Conservation (phyloP, 768 basidiomycete species). For the Boletus fagicola region DNA sequence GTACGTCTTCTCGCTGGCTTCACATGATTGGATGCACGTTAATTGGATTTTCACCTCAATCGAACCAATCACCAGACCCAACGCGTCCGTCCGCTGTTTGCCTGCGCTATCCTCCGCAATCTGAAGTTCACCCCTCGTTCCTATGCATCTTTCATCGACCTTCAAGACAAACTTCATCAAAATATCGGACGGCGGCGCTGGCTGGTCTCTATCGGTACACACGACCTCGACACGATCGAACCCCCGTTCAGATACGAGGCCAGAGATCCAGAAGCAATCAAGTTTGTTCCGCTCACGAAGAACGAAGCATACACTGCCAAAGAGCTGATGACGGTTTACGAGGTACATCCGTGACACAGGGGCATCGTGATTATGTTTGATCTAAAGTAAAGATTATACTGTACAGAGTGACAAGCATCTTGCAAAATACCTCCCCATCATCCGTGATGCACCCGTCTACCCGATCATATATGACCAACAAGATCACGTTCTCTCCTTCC, state of each 20-base stretch:
- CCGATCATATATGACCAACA: slow-evolving; percentile 94
- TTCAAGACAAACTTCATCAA: slow-evolving; percentile 99
- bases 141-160: slow-evolving; percentile 95
- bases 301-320: slow-evolving; percentile 76
- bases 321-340: slow-evolving; percentile 91
- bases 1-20: slow-evolving; percentile 40
- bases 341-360: slow-evolving; percentile 51
- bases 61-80: slow-evolving; percentile 53
- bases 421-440: slow-evolving; percentile 84
- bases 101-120: slow-evolving; percentile 87
- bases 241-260: slow-evolving; percentile 89
- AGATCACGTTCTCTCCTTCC: slow-evolving; percentile 91
- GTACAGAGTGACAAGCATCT: slow-evolving; percentile 88
- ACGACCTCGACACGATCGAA: slow-evolving; percentile 88
- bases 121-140: slow-evolving; percentile 83
- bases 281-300: slow-evolving; percentile 86
- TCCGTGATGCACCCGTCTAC: slow-evolving; percentile 93
- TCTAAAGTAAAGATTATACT: background rate
- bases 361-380: background rate
- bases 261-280: slow-evolving; percentile 80
- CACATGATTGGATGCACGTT: background rate
- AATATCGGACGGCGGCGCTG: slow-evolving; percentile 89
- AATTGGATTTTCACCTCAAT: background rate
- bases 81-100: slow-evolving; percentile 86
- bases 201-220: slow-evolving; percentile 95